Conservation (phyloP, 2,329 filamentous ascomycete genomes). For the Aureobasidium uvarum region DNA sequence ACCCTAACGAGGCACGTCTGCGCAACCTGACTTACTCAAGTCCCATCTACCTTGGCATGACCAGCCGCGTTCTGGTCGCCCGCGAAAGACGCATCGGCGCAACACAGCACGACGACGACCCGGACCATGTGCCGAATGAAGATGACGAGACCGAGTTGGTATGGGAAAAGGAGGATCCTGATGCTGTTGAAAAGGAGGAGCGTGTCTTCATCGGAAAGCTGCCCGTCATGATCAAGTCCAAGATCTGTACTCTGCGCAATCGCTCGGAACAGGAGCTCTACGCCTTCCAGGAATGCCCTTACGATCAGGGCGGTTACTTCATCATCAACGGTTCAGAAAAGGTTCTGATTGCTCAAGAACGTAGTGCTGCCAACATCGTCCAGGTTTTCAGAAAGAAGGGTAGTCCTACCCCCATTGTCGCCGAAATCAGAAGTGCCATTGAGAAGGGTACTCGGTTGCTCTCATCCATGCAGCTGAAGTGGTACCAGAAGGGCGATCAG, state of each 20-base stretch:
- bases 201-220: constrained; percentile 92
- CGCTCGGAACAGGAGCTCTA: constrained; percentile 84
- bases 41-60: constrained; percentile 85
- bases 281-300: constrained; percentile 91
- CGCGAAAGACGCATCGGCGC: constrained; percentile 66
- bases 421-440: constrained; percentile 92
- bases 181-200: constrained; percentile 52
- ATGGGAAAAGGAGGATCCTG: constrained; percentile 47
- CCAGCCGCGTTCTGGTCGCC: constrained; percentile 78
- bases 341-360: constrained; percentile 95
- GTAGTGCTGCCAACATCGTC: constrained; percentile 96
- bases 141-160: constrained; percentile 47
- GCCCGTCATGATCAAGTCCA: constrained; percentile 97
- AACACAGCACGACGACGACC: constrained; percentile 63
- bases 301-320: constrained; percentile 98
- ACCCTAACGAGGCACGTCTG: constrained; percentile 91
- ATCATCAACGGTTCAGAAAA: constrained; percentile 99
- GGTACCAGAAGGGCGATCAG: constrained; percentile 79
- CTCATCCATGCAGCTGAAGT: constrained; percentile 86
- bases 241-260: constrained; percentile 85
- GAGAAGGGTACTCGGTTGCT: constrained; percentile 96
- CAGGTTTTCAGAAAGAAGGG: constrained; percentile 99
- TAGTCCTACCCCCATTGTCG: constrained; percentile 88
- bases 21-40: constrained; percentile 95
- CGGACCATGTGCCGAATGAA: constrained; percentile 46